Evolutionary conservation across 73 alveolate genomes (phyloP).

Genomic region (Symbiodinium pilosum): DNA sequence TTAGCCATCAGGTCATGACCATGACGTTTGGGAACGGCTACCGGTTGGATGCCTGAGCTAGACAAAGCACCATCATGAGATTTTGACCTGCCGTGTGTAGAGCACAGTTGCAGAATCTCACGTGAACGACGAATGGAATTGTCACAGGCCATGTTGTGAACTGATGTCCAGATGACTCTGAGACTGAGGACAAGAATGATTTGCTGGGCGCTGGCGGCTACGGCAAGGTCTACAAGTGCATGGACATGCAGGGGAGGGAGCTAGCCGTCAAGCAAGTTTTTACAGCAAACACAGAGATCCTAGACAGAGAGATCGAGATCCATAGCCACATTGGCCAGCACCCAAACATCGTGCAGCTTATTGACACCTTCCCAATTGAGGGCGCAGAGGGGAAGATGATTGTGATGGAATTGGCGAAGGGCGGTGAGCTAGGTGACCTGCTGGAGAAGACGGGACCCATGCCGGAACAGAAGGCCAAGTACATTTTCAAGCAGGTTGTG

Average conservation of each 20-base stretch:
- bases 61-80: background rate
- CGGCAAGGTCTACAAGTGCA: conserved; percentile 76
- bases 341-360: conserved; percentile 81
- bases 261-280: conserved; percentile 92
- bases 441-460: conserved; percentile 53
- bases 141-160: too few relatives aligned
- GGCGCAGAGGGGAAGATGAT: conserved; percentile 88
- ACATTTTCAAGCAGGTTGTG: conserved; percentile 77
- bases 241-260: conserved; percentile 78
- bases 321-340: conserved; percentile 91
- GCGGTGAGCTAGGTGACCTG: conserved; percentile 64
- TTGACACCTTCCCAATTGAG: conserved; percentile 34
- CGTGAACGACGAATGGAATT: too few relatives aligned
- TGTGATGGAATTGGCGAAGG: conserved; percentile 88
- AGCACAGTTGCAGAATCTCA: background rate
- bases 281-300: conserved; percentile 56
- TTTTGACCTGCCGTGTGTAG: background rate
- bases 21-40: conserved; percentile 78
- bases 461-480: conserved; percentile 72
- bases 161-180: too few relatives aligned
- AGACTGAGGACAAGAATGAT: conserved; percentile 63
- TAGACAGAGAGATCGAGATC: conserved; percentile 76
- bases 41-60: conserved; percentile 35
- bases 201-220: conserved; percentile 82
- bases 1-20: conserved; percentile 44